Base-by-base conservation (phyloP, 2,329 filamentous ascomycete genomes). In the Ceratocystis eucalypticola region DNA sequence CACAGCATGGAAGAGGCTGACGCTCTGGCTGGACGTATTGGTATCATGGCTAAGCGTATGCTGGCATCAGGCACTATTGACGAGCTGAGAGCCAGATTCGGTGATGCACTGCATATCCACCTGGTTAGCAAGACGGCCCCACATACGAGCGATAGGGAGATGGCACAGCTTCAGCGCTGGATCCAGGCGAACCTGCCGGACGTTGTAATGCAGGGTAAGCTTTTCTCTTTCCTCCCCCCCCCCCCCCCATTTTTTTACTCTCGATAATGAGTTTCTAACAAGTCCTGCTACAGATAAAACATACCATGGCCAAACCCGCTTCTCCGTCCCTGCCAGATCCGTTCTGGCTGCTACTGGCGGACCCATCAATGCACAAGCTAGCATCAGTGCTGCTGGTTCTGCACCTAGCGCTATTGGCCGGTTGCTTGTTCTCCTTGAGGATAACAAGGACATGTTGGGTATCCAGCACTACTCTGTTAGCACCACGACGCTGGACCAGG, bases 1-100 rank as follows among this genome's bases (percentile, higher is more conserved):
- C 93, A 97, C 74, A 89, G 85, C 62, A 96, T 96, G 91, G 92
- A 96, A 74, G 93, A 96, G 76, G 93, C 92, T 0, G 91, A 96
- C 72, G 91, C 91, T 0, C 80, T 97, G 1, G 92, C 92, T 0
- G 85, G 85, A 37, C 82, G 91, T 1, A 91, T 88, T 0, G 93
- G 91, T 12, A 96, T 97, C 70, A 85, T 97, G 76, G 89, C 91
- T 7, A 83, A 84, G 70, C 82, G 86, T 41, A 95, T 96, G 91
- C 80, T 96, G 25, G 92, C 91, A 0, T 80, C 94, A 7, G 92
- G 92, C 3, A 88, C 86, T 0, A 87, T 86, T 0, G 85, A 91
- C 44, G 78, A 86, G 67, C 79, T 96, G 2, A 81, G 92, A 6
- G 80, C 81, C 57, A 84, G 86, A 65, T 91, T 92, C 72, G 92